Percentiles rank a stretch among this genome's conserved stretches.
Evolutionary conservation across 1,284 basidiomycete species (phyloP).

Genomic region (Rhodotorula sp.): DNA sequence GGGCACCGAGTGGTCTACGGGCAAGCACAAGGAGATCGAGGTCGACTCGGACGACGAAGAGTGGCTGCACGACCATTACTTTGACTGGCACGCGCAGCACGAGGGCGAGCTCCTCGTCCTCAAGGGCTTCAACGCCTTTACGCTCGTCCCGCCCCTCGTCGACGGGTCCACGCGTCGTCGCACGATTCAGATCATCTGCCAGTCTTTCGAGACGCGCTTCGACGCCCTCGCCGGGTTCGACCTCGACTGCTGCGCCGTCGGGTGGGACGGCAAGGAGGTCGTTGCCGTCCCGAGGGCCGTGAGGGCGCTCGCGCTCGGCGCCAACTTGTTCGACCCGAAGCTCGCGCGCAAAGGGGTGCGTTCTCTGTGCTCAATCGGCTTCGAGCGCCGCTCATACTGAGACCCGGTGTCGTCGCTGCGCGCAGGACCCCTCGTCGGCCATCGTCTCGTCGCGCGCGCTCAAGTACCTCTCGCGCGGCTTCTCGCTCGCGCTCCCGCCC

Average conservation of each 20-base stretch:
- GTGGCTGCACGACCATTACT: neutral
- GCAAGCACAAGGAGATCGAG: neutral
- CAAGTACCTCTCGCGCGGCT: slow-evolving; percentile 23
- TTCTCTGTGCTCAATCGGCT: neutral
- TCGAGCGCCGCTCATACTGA: neutral
- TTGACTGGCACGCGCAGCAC: slow-evolving; percentile 6
- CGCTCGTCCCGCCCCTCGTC: slow-evolving; percentile 12
- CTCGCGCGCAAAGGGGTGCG: slow-evolving; percentile 11
- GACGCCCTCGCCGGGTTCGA: slow-evolving; percentile 11
- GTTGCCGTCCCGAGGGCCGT: slow-evolving; percentile 13
- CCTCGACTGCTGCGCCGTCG: slow-evolving; percentile 14
- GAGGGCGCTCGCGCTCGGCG: slow-evolving; percentile 11
- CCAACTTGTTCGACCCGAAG: slow-evolving; percentile 17
- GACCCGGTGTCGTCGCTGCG: too few relatives aligned
- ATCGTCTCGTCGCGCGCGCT: slow-evolving; percentile 8
- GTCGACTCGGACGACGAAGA: neutral
- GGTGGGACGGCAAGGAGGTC: slow-evolving; percentile 8
- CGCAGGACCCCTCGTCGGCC: slow-evolving; percentile 9
- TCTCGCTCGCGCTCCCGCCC: slow-evolving; percentile 9
- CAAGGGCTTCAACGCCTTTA: slow-evolving; percentile 18
- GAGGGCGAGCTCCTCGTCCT: slow-evolving; percentile 13
- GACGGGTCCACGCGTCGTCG: neutral
- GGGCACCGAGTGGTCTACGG: neutral
- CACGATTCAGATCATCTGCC: slow-evolving; percentile 14
- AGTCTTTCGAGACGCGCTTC: neutral